A percentile compares a stretch with the other conserved stretches of the same genome.
Conservation (phyloP, 306 rosid species). For the Myrica gale region DNA sequence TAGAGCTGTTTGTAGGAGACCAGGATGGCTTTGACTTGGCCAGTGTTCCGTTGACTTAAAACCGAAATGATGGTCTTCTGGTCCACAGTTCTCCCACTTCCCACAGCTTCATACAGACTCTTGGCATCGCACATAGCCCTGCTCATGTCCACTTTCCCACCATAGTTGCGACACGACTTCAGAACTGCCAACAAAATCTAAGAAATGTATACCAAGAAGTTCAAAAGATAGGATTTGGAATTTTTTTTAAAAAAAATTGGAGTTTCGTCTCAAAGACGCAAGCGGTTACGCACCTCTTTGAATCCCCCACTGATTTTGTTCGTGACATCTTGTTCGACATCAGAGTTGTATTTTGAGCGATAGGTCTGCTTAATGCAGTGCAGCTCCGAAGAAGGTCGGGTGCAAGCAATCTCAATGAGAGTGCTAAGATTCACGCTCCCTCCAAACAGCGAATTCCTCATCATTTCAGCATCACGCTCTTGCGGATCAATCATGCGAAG, state of each 20-base stretch:
- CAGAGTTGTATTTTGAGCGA: slow-evolving; percentile 13
- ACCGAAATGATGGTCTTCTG: slow-evolving; percentile 16
- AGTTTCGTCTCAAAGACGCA: too few relatives aligned
- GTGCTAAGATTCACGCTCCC: slow-evolving; percentile 5
- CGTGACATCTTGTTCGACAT: slow-evolving; percentile 19
- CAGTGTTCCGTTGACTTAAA: slow-evolving; percentile 17
- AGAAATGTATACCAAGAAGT: not conserved
- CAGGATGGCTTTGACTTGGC: slow-evolving; percentile 21
- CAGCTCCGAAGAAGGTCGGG: slow-evolving; percentile 21
- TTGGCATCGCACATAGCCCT: slow-evolving; percentile 32
- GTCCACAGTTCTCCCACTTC: slow-evolving; percentile 23
- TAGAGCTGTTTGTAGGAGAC: slow-evolving; percentile 27
- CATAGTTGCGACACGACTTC: slow-evolving; percentile 15
- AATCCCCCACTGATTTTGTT: slow-evolving; percentile 10
- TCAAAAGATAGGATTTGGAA: not conserved
- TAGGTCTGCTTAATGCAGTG: slow-evolving; percentile 22
- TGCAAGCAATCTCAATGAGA: slow-evolving; percentile 23
- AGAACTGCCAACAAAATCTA: slow-evolving; percentile 18
- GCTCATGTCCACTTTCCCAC: slow-evolving; percentile 30
- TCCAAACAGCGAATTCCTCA: slow-evolving; percentile 22
- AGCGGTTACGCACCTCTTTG: slow-evolving; percentile 7
- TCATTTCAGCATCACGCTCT: slow-evolving; percentile 27
- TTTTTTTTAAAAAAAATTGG: too few relatives aligned
- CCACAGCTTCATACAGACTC: slow-evolving; percentile 24
- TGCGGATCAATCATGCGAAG: slow-evolving; percentile 30